These are phyloP conservation scores for Suillus discolor DNA, from an alignment of 768 basidiomycete genomes.

Conservation along the genomic window DNA sequence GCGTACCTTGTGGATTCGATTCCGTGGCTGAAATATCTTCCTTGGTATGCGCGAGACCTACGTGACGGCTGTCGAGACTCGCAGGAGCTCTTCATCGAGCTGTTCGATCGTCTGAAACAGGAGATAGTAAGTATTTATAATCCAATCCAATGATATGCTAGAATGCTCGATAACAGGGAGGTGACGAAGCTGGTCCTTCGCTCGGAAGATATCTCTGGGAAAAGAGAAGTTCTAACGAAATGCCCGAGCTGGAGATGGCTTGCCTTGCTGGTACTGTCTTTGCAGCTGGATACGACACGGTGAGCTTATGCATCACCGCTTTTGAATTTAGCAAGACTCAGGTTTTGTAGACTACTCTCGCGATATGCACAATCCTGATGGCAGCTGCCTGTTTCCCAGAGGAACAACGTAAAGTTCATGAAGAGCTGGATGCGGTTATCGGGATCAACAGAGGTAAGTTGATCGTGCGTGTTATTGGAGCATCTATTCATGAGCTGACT, in stretches of 20 bases:
- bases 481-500: not conserved
- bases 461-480: not conserved
- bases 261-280: constrained; percentile 63
- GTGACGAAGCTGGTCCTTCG: constrained; percentile 23
- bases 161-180: constrained; percentile 9
- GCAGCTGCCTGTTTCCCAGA: constrained; percentile 39
- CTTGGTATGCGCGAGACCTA: constrained; percentile 57
- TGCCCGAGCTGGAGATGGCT: constrained; percentile 54
- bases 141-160: not conserved
- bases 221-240: constrained; percentile 44
- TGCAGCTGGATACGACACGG: constrained; percentile 60
- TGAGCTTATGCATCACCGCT: constrained; percentile 9
- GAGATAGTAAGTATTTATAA: constrained; percentile 38
- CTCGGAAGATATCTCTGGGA: constrained; percentile 60
- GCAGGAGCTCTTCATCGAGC: constrained; percentile 49
- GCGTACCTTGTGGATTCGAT: constrained; percentile 37
- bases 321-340: not conserved
- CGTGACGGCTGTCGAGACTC: constrained; percentile 54
- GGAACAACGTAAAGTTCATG: constrained; percentile 36
- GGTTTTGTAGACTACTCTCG: constrained; percentile 24
- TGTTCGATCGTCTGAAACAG: constrained; percentile 45
- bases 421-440: constrained; percentile 38
- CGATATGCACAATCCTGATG: constrained; percentile 34
- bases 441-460: constrained; percentile 35
- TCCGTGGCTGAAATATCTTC: constrained; percentile 45